Base-by-base conservation (phyloP, 139 green algal species). In the Spirogloea muscicola region DNA sequence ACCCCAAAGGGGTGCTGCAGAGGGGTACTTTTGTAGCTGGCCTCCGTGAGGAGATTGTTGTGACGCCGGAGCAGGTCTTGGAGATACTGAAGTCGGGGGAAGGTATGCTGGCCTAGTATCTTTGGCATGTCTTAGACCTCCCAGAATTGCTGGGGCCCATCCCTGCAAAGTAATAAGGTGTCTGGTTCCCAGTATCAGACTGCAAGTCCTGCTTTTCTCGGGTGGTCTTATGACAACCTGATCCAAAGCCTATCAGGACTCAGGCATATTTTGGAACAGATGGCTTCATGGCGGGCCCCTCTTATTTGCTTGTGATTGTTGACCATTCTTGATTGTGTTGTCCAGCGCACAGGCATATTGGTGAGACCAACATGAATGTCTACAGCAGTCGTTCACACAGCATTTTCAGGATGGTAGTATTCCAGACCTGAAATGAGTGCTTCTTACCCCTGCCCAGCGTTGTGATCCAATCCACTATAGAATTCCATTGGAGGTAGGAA, bases 351-450 rank as follows among this genome's bases (percentile, higher is more conserved):
- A 67, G 82, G 5, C 90, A 96, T 69, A 84, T 96, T 39, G 94
- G 94, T 2, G 87, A 96, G 57, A 98, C 94, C 10, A 93, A 91
- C 58, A 98, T 98, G 94, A 98, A 98, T 82, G 87, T 94, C 51
- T 86, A 80, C 60, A 90, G 75, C 63, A 91, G 79, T 57, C 84
- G 93, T 38, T 95, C 88, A 0, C 93, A 98, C 86, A 94, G 92
- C 34, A 86, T 98, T 21, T 98, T 98, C 82, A 85, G 90, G 49
- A 98, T 98, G 94, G 94, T 98, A 66, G 68, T 49, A 39, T 0
- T 6, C 13, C 59, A 64, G 3, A 34, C 46, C 21, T 55, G 21
- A 21, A 31, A 31, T 21, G n/a, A 21, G n/a, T 55, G 46, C 21
- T 55, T 21, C n/a, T 55, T 55, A 31, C 21, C 21, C 21, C 21